Conservation (phyloP, 805 yeast genomes). For the Yarrowia keelungensis region DNA sequence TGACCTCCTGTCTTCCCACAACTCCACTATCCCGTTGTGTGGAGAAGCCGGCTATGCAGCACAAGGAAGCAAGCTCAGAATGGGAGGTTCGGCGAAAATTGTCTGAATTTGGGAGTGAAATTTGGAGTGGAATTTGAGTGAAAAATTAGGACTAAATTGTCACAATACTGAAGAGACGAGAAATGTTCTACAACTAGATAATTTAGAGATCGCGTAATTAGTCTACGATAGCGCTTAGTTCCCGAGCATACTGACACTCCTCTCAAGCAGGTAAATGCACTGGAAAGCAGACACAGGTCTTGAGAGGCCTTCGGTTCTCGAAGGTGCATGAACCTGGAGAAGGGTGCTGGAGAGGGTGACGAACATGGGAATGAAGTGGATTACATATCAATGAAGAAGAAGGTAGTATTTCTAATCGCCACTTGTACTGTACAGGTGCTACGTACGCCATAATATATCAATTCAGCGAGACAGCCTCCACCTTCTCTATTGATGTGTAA, state of each 20-base stretch:
- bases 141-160: too few relatives aligned
- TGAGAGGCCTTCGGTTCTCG: constrained; percentile 10
- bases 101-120: background rate
- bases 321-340: background rate
- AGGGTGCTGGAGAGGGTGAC: too few relatives aligned
- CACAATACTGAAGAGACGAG: too few relatives aligned
- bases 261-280: constrained; percentile 9
- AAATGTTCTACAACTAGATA: too few relatives aligned
- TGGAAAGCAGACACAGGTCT: constrained; percentile 17
- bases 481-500: background rate
- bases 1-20: background rate
- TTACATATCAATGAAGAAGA: too few relatives aligned
- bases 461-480: background rate
- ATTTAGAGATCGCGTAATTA: background rate
- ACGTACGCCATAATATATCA: too few relatives aligned
- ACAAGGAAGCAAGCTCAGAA: constrained; percentile 8
- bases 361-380: too few relatives aligned
- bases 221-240: background rate
- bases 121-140: background rate
- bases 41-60: constrained; percentile 26
- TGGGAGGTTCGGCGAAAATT: background rate
- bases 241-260: constrained; percentile 13
- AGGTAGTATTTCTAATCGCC: too few relatives aligned
- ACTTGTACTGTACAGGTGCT: too few relatives aligned
- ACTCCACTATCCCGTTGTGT: background rate